Base-by-base conservation (phyloP, 2,329 filamentous ascomycete species). In the Capronia americana region DNA sequence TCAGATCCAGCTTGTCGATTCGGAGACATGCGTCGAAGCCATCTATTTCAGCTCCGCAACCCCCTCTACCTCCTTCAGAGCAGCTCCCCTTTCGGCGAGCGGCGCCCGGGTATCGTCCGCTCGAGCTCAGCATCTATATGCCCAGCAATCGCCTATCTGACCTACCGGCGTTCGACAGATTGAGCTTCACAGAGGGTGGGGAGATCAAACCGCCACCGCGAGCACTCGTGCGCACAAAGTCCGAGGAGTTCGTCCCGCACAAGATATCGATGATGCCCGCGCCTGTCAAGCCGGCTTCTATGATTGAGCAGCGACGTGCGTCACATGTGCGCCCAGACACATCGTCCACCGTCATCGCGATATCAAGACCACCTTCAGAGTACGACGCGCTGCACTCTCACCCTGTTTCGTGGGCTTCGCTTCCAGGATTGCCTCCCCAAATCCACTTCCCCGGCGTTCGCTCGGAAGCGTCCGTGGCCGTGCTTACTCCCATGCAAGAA, bases 41-140 rank as follows among this genome's bases (percentile, higher is more conserved):
- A 59, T 76, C 73, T 54, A 82, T 83, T 62, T 77, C 81, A 50
- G 76, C 74, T 10, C 82, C 82, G 8, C 72, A 34, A 34, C 68
- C 67, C 14, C 58, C 63, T 11, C 17, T 70, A 28, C 51, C 64
- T 41, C 26, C 63, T 8, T 50, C 57, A 12, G 41, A 65, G 6
- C 58, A 71, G 8, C 65, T 69, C 32, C 70, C 71, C 6, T 58
- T 70, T 28, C 69, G 69, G 14, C 56, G 69, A 50, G 44, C 63
- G 10, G 69, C 66, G 20, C 69, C 69, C 23, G 67, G 69, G 14
- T 82, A 79, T 69, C 73, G 77, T 38, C 81, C 81, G 3, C 73
- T 83, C n/a, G 77, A 83, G 71, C 74, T 83, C 55, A 83, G 77
- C 70, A 82, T 84, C 61, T 78, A 82, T 70, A 72, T 76, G 60